Percentiles rank a stretch among this genome's conserved stretches.
phyloP scores from a whole-genome alignment of 768 basidiomycete species.

The Dentipellis sp. region DNA sequence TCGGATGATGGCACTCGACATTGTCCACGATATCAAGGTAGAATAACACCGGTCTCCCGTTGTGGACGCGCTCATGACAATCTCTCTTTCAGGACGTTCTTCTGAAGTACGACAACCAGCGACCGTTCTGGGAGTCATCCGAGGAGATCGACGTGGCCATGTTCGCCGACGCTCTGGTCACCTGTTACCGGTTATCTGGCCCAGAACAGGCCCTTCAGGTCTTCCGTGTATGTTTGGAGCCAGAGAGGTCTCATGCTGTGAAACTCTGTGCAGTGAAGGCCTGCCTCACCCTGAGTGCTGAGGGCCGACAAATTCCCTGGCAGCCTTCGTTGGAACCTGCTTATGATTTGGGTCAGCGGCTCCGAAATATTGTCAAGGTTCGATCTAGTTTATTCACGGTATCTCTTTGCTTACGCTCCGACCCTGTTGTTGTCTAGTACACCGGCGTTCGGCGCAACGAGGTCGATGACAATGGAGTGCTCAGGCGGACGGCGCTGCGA shows the following conservation, averaged over 20 bases:
- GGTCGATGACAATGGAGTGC: conserved; percentile 45
- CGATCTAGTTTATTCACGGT: conserved; percentile 2
- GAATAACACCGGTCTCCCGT: conserved; percentile 3
- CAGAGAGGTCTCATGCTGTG: conserved; percentile 73
- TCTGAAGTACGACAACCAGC: conserved; percentile 24
- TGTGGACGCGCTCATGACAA: conserved; percentile 16
- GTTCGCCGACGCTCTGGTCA: conserved; percentile 65
- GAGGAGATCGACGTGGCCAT: conserved; percentile 74
- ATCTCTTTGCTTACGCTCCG: not conserved
- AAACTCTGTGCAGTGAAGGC: conserved; percentile 75
- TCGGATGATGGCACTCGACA: conserved; percentile 55
- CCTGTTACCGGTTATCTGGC: conserved; percentile 62
- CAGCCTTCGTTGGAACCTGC: conserved; percentile 46
- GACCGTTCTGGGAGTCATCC: conserved; percentile 59
- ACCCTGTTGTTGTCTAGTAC: conserved; percentile 30
- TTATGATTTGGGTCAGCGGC: conserved; percentile 35
- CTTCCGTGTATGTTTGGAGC: conserved; percentile 58
- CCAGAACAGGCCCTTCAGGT: conserved; percentile 49
- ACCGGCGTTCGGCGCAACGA: conserved; percentile 49
- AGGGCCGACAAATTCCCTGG: conserved; percentile 53
- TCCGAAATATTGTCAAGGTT: conserved; percentile 52
- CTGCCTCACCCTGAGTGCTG: conserved; percentile 54
- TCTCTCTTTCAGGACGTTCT: conserved; percentile 17
- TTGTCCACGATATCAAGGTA: conserved; percentile 78
- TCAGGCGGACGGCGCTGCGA: conserved; percentile 41